Conservation (phyloP, 2,329 filamentous ascomycete species). For the Fusarium camptoceras region DNA sequence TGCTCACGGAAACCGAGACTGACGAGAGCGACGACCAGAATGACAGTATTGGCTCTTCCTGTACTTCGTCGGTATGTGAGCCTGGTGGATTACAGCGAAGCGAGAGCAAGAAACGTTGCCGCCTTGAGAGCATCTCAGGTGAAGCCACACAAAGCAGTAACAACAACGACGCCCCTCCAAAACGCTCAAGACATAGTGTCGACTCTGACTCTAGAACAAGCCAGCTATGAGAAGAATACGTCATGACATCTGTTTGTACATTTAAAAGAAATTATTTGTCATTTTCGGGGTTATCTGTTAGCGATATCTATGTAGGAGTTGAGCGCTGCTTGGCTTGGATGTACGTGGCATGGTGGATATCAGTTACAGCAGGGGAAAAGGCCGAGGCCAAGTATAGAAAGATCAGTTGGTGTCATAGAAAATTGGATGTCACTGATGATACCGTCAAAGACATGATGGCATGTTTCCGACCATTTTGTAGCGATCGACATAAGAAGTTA, state of each 20-base stretch:
- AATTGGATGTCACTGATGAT: neutral
- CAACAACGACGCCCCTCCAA: constrained; percentile 1
- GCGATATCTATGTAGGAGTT: neutral
- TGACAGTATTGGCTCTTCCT: neutral
- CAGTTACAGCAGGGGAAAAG: neutral
- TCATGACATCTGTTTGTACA: neutral
- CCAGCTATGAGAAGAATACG: neutral
- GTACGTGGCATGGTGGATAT: constrained; percentile 29
- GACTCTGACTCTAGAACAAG: neutral
- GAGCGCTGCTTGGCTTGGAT: constrained; percentile 14
- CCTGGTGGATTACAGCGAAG: neutral
- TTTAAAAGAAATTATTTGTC: neutral
- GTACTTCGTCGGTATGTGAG: neutral
- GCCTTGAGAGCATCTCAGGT: constrained; percentile 8
- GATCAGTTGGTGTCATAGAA: neutral
- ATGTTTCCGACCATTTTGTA: neutral
- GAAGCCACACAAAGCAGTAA: neutral
- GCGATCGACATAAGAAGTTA: neutral
- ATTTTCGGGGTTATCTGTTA: neutral
- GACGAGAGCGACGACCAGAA: constrained; percentile 18
- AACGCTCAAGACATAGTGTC: constrained; percentile 17
- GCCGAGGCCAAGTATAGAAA: constrained; percentile 1
- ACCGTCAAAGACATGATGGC: neutral
- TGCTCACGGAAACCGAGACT: neutral
- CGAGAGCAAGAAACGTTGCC: constrained; percentile 30